phyloP scores from a whole-genome alignment of 2,329 filamentous ascomycete species.

The Raffaelea arxii region DNA sequence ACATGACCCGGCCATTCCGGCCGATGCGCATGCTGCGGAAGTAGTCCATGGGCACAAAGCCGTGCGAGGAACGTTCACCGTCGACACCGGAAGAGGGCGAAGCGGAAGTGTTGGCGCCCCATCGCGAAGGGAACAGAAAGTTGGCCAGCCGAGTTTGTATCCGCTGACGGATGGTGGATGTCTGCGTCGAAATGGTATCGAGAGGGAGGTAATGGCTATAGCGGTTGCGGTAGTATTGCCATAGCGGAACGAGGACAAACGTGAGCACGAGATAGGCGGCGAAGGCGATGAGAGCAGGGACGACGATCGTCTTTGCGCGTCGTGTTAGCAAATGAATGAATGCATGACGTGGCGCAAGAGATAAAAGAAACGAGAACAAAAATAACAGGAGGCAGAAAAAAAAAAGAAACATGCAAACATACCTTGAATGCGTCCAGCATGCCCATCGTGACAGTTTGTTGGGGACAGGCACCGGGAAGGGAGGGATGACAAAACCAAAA shows the following conservation, averaged over 20 bases:
- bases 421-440: neutral
- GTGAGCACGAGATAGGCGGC: constrained; percentile 56
- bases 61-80: neutral
- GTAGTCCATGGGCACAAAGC: neutral
- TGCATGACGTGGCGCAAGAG: neutral
- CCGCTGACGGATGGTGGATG: constrained; percentile 42
- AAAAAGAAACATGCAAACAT: neutral
- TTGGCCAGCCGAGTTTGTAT: constrained; percentile 30
- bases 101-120: constrained; percentile 34
- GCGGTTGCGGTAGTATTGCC: constrained; percentile 58
- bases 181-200: constrained; percentile 50
- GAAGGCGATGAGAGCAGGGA: constrained; percentile 63
- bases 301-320: constrained; percentile 61
- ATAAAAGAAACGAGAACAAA: neutral
- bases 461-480: too few relatives aligned
- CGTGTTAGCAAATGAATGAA: too few relatives aligned
- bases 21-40: neutral
- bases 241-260: constrained; percentile 56
- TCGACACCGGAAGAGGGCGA: constrained; percentile 22
- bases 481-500: too few relatives aligned
- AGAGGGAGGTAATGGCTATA: constrained; percentile 68
- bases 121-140: constrained; percentile 35
- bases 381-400: too few relatives aligned
- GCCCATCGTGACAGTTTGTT: too few relatives aligned
- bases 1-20: neutral